Percentiles rank a stretch among this genome's conserved stretches.
These are phyloP conservation scores for Linum usitatissimum DNA, from an alignment of 345 rosid genomes.

Conservation along the genomic window DNA sequence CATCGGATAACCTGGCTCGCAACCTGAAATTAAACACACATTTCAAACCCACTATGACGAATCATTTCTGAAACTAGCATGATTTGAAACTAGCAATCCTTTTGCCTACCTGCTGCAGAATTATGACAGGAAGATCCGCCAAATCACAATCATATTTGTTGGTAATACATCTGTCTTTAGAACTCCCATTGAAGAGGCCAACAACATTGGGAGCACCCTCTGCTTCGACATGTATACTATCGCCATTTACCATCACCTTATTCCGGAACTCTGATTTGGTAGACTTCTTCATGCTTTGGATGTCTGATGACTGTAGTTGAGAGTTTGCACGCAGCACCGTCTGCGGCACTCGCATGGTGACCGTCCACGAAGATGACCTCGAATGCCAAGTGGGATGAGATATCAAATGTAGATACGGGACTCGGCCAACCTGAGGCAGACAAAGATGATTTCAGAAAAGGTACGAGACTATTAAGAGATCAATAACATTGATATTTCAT, in stretches of 20 bases:
- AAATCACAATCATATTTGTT: slow-evolving; percentile 77
- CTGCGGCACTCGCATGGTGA: slow-evolving; percentile 66
- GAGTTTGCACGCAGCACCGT: slow-evolving; percentile 48
- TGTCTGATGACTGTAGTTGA: slow-evolving; percentile 27
- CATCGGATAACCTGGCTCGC: slow-evolving; percentile 93
- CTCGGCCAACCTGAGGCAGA: slow-evolving; percentile 50
- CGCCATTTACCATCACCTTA: slow-evolving; percentile 65
- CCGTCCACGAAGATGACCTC: slow-evolving; percentile 84
- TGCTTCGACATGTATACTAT: slow-evolving; percentile 62
- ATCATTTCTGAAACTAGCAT: too few relatives aligned
- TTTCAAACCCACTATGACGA: too few relatives aligned
- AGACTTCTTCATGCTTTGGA: slow-evolving; percentile 29
- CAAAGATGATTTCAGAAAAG: slow-evolving; percentile 4
- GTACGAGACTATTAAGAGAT: not conserved
- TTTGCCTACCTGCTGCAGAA: slow-evolving; percentile 70
- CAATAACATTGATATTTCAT: not conserved
- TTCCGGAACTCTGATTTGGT: slow-evolving; percentile 71
- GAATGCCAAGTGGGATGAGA: slow-evolving; percentile 96
- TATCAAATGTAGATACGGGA: slow-evolving; percentile 72
- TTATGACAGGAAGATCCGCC: slow-evolving; percentile 61
- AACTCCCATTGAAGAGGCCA: slow-evolving; percentile 54
- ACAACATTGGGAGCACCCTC: slow-evolving; percentile 87
- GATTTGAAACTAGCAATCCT: too few relatives aligned
- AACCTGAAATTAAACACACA: slow-evolving; percentile 29
- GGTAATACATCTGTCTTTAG: slow-evolving; percentile 45